These are phyloP conservation scores for Dictyostelium capitatum DNA, from an alignment of 78 protist genomes.

Conservation along the genomic window DNA sequence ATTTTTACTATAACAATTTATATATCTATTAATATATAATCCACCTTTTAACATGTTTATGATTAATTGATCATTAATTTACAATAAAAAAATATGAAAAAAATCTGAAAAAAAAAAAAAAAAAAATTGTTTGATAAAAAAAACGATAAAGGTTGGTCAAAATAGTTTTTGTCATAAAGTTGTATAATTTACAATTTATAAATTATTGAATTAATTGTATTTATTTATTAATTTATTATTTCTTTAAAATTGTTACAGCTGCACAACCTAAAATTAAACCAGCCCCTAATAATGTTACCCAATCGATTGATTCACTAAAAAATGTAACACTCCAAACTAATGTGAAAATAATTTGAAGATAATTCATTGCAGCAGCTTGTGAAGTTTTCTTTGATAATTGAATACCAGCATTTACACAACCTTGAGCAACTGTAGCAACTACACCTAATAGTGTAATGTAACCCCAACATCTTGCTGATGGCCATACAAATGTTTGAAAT, in stretches of 20 bases:
- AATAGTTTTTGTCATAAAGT: too few species aligned
- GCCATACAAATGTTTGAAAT: conserved; percentile 21
- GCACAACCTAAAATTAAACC: conserved; percentile 51
- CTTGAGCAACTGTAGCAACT: conserved; percentile 32
- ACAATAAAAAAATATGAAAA: too few species aligned
- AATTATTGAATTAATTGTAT: background rate
- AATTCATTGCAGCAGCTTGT: conserved; percentile 60
- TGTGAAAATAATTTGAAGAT: conserved; percentile 66
- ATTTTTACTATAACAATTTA: too few species aligned
- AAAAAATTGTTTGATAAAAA: too few species aligned
- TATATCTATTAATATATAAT: too few species aligned
- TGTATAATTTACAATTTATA: too few species aligned
- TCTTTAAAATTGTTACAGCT: conserved; percentile 38
- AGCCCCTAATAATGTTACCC: conserved; percentile 16
- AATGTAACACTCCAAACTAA: conserved; percentile 43
- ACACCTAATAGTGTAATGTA: conserved; percentile 16
- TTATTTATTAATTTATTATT: background rate
- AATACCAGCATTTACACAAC: conserved; percentile 42
- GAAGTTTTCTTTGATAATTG: conserved; percentile 52
- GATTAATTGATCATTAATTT: too few species aligned
- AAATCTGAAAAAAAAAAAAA: too few species aligned
- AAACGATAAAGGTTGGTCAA: too few species aligned
- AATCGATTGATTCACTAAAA: conserved; percentile 1
- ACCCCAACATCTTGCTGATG: conserved; percentile 27
- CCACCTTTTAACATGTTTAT: too few species aligned